These are phyloP conservation scores for Kwoniella shandongensis DNA, from an alignment of 768 basidiomycete genomes.

Conservation along the genomic window DNA sequence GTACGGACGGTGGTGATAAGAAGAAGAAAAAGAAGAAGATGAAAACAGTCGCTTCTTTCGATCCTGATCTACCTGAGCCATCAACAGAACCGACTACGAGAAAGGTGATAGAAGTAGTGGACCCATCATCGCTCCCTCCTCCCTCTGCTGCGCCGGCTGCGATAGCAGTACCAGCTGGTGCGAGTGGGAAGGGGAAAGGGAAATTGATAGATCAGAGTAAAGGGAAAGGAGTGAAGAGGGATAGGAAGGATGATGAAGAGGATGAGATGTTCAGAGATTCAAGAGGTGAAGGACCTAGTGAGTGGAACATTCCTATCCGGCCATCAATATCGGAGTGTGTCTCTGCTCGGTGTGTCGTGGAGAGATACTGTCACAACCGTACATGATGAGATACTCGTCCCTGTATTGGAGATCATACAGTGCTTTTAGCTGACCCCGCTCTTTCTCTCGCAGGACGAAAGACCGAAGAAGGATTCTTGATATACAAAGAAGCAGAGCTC, in stretches of 20 bases:
- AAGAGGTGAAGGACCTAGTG: constrained; percentile 47
- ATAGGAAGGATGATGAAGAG: constrained; percentile 37
- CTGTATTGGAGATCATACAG: not conserved
- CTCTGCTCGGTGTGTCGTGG: no score
- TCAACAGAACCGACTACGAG: not conserved
- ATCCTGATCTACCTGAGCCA: not conserved
- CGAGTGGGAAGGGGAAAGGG: not conserved
- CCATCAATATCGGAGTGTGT: no score
- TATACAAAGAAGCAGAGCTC: constrained; percentile 54
- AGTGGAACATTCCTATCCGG: constrained; percentile 5
- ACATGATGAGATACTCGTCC: not conserved
- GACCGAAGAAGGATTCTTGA: constrained; percentile 54
- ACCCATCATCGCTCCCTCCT: constrained; percentile 19
- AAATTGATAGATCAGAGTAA: not conserved
- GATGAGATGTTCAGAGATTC: constrained; percentile 50
- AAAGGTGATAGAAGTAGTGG: constrained; percentile 23
- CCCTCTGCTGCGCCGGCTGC: not conserved
- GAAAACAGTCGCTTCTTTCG: constrained; percentile 9
- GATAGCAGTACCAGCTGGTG: not conserved
- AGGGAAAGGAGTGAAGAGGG: constrained; percentile 20
- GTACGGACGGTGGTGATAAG: no score
- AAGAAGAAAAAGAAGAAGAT: constrained; percentile 44
- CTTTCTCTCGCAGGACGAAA: constrained; percentile 43
- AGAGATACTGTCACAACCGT: no score
- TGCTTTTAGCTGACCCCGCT: not conserved